Evolutionary conservation across 2,329 filamentous ascomycete genomes (phyloP).

Genomic region (Biscogniauxia sp.): DNA sequence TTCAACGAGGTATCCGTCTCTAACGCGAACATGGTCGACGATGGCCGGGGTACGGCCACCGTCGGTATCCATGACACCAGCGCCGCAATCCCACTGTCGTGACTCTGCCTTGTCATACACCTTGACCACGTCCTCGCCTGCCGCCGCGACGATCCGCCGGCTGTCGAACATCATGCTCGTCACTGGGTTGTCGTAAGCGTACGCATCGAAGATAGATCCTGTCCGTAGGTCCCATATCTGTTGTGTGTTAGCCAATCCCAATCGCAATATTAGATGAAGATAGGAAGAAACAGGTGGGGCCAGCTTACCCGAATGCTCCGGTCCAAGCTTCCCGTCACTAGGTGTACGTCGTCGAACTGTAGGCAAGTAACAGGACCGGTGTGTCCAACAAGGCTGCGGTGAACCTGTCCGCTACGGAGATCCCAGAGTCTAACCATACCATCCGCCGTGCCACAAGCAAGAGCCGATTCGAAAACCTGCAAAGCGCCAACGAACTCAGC

Average conservation of each 20-base stretch:
- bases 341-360: slow-evolving; percentile 93
- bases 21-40: slow-evolving; percentile 84
- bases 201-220: slow-evolving; percentile 92
- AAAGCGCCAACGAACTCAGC: slow-evolving; percentile 93
- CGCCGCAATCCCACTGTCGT: slow-evolving; percentile 93
- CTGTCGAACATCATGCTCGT: slow-evolving; percentile 97
- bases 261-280: slow-evolving; percentile 4
- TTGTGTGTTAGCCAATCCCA: slow-evolving; percentile 25
- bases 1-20: slow-evolving; percentile 91
- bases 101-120: slow-evolving; percentile 98
- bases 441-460: slow-evolving; percentile 95
- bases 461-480: slow-evolving; percentile 92
- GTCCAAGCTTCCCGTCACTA: slow-evolving; percentile 91
- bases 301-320: slow-evolving; percentile 84
- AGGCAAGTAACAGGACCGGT: slow-evolving; percentile 91
- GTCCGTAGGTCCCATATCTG: slow-evolving; percentile 99
- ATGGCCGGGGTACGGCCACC: slow-evolving; percentile 62
- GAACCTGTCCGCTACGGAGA: slow-evolving; percentile 93
- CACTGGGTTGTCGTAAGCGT: slow-evolving; percentile 87
- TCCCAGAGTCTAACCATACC: slow-evolving; percentile 98
- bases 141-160: slow-evolving; percentile 84
- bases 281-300: neutral
- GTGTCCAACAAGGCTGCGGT: slow-evolving; percentile 90
- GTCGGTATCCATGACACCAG: slow-evolving; percentile 69
- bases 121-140: slow-evolving; percentile 91